Percentiles rank a stretch among this genome's conserved stretches.
phyloP scores from a whole-genome alignment of 2,329 filamentous ascomycete species.

The Aulographum hederae region DNA sequence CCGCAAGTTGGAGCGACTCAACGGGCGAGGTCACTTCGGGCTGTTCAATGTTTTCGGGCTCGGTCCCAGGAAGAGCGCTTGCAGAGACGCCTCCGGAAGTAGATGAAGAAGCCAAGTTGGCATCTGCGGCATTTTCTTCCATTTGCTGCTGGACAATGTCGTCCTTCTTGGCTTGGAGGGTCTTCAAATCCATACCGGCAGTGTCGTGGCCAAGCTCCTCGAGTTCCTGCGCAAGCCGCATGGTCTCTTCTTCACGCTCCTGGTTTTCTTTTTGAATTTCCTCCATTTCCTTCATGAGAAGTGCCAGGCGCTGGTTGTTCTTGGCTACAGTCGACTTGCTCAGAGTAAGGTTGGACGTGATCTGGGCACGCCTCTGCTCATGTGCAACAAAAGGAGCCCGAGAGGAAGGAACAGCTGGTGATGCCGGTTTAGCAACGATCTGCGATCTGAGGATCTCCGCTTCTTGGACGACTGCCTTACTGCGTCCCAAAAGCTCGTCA shows the following conservation, averaged over 20 bases:
- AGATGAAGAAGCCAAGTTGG: not conserved
- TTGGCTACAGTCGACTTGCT: too few relatives aligned
- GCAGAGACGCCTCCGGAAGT: not conserved
- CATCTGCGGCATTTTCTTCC: not conserved
- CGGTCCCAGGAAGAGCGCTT: not conserved
- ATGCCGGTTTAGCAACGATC: too few relatives aligned
- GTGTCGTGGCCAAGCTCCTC: conserved; percentile 28
- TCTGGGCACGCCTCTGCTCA: too few relatives aligned
- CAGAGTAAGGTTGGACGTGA: too few relatives aligned
- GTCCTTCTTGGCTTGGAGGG: conserved; percentile 21
- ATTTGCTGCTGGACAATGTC: conserved; percentile 16
- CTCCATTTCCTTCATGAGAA: conserved; percentile 23
- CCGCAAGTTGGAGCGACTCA: not conserved
- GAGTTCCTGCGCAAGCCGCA: conserved; percentile 22
- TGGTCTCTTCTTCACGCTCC: not conserved
- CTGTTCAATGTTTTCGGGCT: not conserved
- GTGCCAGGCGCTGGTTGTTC: not conserved
- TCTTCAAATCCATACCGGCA: conserved; percentile 24
- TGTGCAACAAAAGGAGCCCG: too few relatives aligned
- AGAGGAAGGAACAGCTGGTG: too few relatives aligned
- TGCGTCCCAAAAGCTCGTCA: too few relatives aligned
- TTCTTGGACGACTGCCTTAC: too few relatives aligned
- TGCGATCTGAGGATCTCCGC: too few relatives aligned
- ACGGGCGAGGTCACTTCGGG: not conserved
- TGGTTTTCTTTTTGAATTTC: not conserved